Conservation (phyloP, 2,329 filamentous ascomycete species). For the Huntiella abstrusa region DNA sequence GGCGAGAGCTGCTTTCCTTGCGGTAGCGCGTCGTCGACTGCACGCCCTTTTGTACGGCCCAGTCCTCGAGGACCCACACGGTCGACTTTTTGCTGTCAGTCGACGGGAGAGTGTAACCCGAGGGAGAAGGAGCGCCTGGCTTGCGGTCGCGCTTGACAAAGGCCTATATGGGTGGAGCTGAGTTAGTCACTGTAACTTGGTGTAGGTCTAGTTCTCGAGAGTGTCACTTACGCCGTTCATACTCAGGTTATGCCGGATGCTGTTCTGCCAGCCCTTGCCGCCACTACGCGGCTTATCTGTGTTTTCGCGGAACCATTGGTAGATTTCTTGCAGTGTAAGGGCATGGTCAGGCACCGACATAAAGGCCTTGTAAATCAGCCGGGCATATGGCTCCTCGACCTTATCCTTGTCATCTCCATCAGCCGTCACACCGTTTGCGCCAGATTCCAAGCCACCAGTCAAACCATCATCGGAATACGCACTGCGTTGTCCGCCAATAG, state of each 20-base stretch:
- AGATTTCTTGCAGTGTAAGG: slow-evolving; percentile 72
- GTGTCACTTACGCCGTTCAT: slow-evolving; percentile 65
- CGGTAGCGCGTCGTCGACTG: slow-evolving; percentile 72
- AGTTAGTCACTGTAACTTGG: background rate
- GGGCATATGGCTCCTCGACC: slow-evolving; percentile 50
- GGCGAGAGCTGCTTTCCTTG: slow-evolving; percentile 24
- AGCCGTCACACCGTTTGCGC: slow-evolving; percentile 13
- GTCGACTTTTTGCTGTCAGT: slow-evolving; percentile 33
- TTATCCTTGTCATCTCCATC: slow-evolving; percentile 12
- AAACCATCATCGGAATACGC: slow-evolving; percentile 9
- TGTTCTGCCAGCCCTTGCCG: slow-evolving; percentile 77
- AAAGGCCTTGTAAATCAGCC: slow-evolving; percentile 61
- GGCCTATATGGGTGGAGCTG: slow-evolving; percentile 16
- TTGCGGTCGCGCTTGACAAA: slow-evolving; percentile 24
- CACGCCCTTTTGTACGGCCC: slow-evolving; percentile 52
- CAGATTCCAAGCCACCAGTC: slow-evolving; percentile 10
- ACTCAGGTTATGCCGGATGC: slow-evolving; percentile 83
- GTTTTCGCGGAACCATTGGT: slow-evolving; percentile 71
- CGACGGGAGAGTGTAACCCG: slow-evolving; percentile 21
- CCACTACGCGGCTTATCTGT: slow-evolving; percentile 61
- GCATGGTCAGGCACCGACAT: slow-evolving; percentile 44
- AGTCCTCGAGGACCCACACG: slow-evolving; percentile 58
- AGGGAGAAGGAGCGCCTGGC: slow-evolving; percentile 6
- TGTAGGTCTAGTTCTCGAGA: slow-evolving; percentile 3
- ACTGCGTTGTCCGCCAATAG: slow-evolving; percentile 2